These are phyloP conservation scores for Diaporthe batatas DNA, from an alignment of 2,329 filamentous ascomycete species.

Conservation along the genomic window DNA sequence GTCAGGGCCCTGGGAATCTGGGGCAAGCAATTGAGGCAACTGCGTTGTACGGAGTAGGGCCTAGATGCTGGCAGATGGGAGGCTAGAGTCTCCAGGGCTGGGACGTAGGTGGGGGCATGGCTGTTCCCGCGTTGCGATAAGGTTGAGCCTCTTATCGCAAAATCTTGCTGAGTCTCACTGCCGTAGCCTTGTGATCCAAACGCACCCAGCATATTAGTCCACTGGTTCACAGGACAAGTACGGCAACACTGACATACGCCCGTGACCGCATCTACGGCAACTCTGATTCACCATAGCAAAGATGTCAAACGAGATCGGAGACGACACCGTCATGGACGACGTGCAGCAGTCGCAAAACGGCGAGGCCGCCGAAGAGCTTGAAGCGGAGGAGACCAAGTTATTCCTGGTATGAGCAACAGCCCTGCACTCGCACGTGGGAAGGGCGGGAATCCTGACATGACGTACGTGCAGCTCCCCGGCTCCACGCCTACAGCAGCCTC, in stretches of 20 bases:
- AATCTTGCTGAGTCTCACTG: conserved; percentile 34
- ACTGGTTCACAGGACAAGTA: conserved; percentile 2
- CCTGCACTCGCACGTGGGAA: neutral
- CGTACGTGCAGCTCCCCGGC: conserved; percentile 77
- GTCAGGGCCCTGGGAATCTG: conserved; percentile 8
- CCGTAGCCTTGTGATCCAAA: conserved; percentile 23
- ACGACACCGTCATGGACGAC: conserved; percentile 59
- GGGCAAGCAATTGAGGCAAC: neutral
- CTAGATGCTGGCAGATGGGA: no score
- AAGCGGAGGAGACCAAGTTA: conserved; percentile 49
- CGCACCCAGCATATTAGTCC: conserved; percentile 18
- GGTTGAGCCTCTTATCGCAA: conserved; percentile 41
- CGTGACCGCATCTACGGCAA: neutral
- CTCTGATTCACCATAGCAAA: neutral
- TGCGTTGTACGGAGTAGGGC: no score
- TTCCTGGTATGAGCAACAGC: conserved; percentile 38
- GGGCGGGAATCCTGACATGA: conserved; percentile 40
- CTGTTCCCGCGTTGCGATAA: conserved; percentile 26
- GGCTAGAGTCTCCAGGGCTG: no score
- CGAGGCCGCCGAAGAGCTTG: conserved; percentile 49
- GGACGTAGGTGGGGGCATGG: conserved; percentile 8
- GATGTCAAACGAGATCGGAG: conserved; percentile 43
- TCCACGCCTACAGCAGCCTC: conserved; percentile 90
- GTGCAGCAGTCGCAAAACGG: conserved; percentile 55
- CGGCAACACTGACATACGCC: neutral